Evolutionary conservation across 306 rosid genomes (phyloP).

Genomic region (Boehmeria nivea): DNA sequence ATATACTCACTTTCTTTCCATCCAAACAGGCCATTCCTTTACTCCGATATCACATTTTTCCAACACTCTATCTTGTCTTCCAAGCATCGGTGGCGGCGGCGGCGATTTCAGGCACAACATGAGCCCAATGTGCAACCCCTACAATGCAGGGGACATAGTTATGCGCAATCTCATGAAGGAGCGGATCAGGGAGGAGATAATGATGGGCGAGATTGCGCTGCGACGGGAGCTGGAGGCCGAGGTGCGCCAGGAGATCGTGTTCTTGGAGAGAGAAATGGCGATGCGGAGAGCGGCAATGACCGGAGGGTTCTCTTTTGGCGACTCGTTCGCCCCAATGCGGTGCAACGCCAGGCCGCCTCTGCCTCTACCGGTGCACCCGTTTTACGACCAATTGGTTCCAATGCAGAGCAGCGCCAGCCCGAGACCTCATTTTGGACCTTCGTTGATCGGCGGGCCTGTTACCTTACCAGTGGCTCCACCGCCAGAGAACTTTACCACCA

Average conservation of each 20-base stretch:
- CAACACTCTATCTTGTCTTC: slow-evolving; percentile 3
- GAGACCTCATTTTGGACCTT: no score
- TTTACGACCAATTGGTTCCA: background rate
- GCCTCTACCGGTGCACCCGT: no score
- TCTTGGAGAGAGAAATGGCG: slow-evolving; percentile 30
- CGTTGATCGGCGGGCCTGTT: no score
- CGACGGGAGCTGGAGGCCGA: slow-evolving; percentile 44
- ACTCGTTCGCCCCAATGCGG: slow-evolving; percentile 5
- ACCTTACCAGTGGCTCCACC: background rate
- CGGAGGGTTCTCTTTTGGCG: slow-evolving; percentile 5
- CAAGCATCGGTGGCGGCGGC: no score
- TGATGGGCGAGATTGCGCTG: slow-evolving; percentile 25
- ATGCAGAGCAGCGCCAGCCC: slow-evolving; percentile 9
- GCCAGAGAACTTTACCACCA: slow-evolving; percentile 2
- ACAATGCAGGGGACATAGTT: slow-evolving; percentile 10
- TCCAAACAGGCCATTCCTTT: slow-evolving; percentile 18
- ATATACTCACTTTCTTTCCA: background rate
- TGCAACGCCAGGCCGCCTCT: background rate
- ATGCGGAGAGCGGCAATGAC: slow-evolving; percentile 10
- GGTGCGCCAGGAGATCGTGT: slow-evolving; percentile 43
- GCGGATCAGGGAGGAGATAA: slow-evolving; percentile 38
- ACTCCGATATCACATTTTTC: no score
- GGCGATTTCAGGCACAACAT: background rate
- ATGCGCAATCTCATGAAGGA: slow-evolving; percentile 40
- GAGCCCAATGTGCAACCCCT: slow-evolving; percentile 1